Evolutionary conservation across 2,329 filamentous ascomycete species (phyloP), one percentile per base, ranked within the genome.

Genomic region (Fusarium tuaranense): DNA sequence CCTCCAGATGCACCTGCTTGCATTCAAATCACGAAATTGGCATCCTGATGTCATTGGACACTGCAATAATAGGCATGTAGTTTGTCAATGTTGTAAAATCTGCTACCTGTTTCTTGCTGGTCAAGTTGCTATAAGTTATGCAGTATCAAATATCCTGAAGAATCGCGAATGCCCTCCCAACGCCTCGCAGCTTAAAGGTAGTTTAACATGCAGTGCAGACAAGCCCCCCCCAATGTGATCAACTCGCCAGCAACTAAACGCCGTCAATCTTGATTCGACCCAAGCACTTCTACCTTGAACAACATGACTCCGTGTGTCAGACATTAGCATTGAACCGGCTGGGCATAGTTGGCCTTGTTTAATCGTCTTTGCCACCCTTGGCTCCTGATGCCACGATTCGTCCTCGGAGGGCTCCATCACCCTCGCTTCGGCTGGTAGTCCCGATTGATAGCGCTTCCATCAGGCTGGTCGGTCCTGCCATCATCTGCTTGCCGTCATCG

Each of bases 401-500:
- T 25, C 84, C 85, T 39, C 85, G 81, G 16, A 86, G 73, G 14
- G 74, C 70, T 13, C 82, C 82, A 12, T 84, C 83, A 3, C 82
- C 82, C 9, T 84, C 83, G 32, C 81, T 83, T 34, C 85, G 81
- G 27, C 83, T 82, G 4, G 83, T 85, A 10, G 83, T 81, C 60
- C 69, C 72, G 10, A 67, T 70, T 16, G 79, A 75, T 13, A 80
- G 74, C 53, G 82, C 76, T 68, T 81, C 82, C 61, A 81, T 73
- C 59, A 84, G 69, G 55, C 79, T 79, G 27, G 78, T 68, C 7
- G 81, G 63, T 2, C 66, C 67, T 25, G 75, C 76, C n/a, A 67
- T 63, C 7, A 76, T 65, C 36, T 79, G 66, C 38, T 80, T 82
- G 51, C 87, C 88, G 71, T 91, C 89, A 63, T 91, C 89, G 78